phyloP scores from a whole-genome alignment of 768 basidiomycete genomes.

The Terana coerulea region DNA sequence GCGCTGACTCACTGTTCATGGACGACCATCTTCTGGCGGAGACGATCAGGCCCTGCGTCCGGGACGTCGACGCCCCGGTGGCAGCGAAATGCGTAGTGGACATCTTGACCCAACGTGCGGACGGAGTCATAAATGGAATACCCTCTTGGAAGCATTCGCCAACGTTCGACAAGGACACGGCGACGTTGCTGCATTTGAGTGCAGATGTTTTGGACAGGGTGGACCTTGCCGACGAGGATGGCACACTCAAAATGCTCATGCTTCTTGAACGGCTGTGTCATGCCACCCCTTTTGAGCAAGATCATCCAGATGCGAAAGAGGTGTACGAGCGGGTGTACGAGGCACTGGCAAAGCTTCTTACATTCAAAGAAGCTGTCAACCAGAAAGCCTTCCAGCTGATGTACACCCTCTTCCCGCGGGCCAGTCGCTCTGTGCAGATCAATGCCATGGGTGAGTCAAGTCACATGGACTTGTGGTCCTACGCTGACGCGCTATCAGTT shows the following conservation, averaged over 20 bases:
- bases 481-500: not conserved
- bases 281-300: conserved; percentile 14
- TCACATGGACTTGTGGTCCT: too few relatives aligned
- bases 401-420: conserved; percentile 4
- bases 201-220: conserved; percentile 11
- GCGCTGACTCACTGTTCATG: conserved; percentile 17
- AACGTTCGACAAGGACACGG: conserved; percentile 6
- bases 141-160: conserved; percentile 14
- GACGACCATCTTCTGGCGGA: conserved; percentile 17
- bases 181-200: conserved; percentile 11
- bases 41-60: conserved; percentile 14
- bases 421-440: conserved; percentile 2
- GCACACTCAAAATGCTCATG: conserved; percentile 2
- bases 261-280: conserved; percentile 10
- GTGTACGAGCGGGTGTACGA: conserved; percentile 14
- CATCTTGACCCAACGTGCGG: conserved; percentile 14
- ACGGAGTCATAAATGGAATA: conserved; percentile 2
- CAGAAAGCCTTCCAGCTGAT: conserved; percentile 2
- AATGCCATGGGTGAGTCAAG: conserved; percentile 7
- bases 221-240: not conserved
- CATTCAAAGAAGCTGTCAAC: not conserved
- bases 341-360: not conserved
- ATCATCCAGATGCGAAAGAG: conserved; percentile 2
- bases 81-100: conserved; percentile 10
- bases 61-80: conserved; percentile 4